These are phyloP conservation scores for Penicillium roqueforti DNA, from an alignment of 495 filamentous ascomycete genomes.

Conservation along the genomic window DNA sequence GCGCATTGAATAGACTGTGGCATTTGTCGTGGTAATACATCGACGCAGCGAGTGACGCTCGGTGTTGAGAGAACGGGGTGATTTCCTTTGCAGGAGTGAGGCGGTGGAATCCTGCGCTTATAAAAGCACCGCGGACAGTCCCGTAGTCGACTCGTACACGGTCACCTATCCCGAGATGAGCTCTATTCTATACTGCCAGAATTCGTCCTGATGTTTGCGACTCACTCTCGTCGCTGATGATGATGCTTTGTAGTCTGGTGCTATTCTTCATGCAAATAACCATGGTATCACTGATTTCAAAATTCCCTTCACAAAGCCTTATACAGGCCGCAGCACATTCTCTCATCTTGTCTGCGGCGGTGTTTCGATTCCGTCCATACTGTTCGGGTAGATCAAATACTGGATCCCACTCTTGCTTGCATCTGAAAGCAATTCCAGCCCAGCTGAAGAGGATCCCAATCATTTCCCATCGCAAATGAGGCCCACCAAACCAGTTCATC, in stretches of 20 bases:
- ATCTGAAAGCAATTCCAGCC: not conserved
- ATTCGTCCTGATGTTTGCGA: not conserved
- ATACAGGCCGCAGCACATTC: not conserved
- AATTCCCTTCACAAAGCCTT: not conserved
- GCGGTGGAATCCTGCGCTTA: not conserved
- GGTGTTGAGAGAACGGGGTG: not conserved
- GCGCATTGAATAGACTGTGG: not conserved
- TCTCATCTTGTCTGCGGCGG: not conserved
- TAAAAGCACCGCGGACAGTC: not conserved
- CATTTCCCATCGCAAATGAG: not conserved
- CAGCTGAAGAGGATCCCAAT: not conserved
- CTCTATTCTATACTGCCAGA: not conserved
- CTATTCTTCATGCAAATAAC: constrained; percentile 3
- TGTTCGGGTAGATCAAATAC: not conserved
- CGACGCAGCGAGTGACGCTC: not conserved
- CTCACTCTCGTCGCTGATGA: not conserved
- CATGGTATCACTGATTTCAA: not conserved
- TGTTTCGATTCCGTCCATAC: not conserved
- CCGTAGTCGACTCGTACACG: not conserved
- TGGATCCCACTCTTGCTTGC: not conserved
- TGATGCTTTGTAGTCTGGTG: not conserved
- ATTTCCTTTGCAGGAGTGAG: not conserved
- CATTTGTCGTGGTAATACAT: not conserved
- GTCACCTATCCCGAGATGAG: not conserved
- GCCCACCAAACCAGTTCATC: not conserved